Conservation (phyloP, 495 filamentous ascomycete genomes). For the Penicillium arizonense region DNA sequence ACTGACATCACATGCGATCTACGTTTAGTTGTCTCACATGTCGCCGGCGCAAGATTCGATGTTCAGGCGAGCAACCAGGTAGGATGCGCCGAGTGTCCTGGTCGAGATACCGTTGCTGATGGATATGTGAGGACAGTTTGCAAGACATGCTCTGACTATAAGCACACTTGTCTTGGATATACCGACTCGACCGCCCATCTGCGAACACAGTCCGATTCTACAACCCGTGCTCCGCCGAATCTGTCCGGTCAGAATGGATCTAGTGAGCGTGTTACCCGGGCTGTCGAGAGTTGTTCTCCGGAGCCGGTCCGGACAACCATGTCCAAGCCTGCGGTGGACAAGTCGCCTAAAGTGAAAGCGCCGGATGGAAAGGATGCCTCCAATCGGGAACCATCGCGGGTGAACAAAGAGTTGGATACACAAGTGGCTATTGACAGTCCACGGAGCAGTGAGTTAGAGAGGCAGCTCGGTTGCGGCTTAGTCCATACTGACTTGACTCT, state of each 20-base stretch:
- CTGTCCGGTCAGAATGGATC: slow-evolving; percentile 20
- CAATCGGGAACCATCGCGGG: slow-evolving; percentile 20
- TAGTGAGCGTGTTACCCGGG: slow-evolving; percentile 13
- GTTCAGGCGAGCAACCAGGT: slow-evolving; percentile 72
- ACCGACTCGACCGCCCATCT: slow-evolving; percentile 65
- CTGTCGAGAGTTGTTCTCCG: slow-evolving; percentile 32
- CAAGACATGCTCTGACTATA: slow-evolving; percentile 72
- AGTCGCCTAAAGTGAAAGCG: slow-evolving; percentile 18
- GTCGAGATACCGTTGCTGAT: background rate
- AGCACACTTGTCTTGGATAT: slow-evolving; percentile 70
- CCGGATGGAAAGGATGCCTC: slow-evolving; percentile 19
- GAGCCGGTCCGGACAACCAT: slow-evolving; percentile 17
- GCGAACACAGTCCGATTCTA: slow-evolving; percentile 38
- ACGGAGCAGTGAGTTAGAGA: slow-evolving; percentile 36
- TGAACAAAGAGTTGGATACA: slow-evolving; percentile 33
- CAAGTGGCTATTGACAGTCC: slow-evolving; percentile 32
- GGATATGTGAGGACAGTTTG: slow-evolving; percentile 41
- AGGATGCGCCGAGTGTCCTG: slow-evolving; percentile 4
- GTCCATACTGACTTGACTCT: slow-evolving; percentile 13
- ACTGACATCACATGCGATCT: slow-evolving; percentile 12
- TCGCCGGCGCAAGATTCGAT: slow-evolving; percentile 80
- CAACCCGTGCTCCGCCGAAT: slow-evolving; percentile 24
- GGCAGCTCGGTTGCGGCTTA: background rate
- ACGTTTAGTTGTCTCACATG: slow-evolving; percentile 67
- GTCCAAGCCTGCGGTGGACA: slow-evolving; percentile 8